Conservation (phyloP, 441 rosid species). For the Gossypium aridum region DNA sequence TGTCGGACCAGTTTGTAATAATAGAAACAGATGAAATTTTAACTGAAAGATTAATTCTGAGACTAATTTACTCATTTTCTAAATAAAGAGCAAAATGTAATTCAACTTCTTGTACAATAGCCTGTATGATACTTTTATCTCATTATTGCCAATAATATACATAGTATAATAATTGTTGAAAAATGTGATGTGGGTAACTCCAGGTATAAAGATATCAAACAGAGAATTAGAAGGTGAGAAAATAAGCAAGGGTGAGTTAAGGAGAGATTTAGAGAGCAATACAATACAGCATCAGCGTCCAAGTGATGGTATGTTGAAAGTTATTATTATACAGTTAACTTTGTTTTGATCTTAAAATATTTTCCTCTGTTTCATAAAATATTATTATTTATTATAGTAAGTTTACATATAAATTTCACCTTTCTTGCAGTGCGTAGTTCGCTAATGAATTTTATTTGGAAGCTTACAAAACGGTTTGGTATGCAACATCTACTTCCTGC, state of each 20-base stretch:
- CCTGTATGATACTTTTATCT: neutral
- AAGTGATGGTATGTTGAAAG: neutral
- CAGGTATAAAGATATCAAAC: conserved; percentile 2
- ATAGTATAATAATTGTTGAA: neutral
- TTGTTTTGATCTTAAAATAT: neutral
- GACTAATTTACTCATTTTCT: too few species aligned
- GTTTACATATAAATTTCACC: neutral
- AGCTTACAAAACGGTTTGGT: neutral
- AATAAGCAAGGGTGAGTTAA: neutral
- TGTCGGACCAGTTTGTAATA: neutral
- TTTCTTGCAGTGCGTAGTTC: neutral
- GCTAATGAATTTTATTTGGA: neutral
- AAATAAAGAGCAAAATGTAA: too few species aligned
- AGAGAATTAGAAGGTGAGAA: neutral
- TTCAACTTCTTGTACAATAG: too few species aligned
- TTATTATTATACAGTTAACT: neutral
- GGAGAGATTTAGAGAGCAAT: neutral
- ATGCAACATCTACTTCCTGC: neutral
- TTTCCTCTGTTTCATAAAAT: neutral
- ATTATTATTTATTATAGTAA: neutral
- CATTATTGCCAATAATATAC: too few species aligned
- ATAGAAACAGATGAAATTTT: too few species aligned
- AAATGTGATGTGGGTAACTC: neutral
- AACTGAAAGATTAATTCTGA: too few species aligned
- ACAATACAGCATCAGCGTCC: neutral